Evolutionary conservation across 2,329 filamentous ascomycete species (phyloP), one percentile per base, ranked within the genome.

Genomic region (Trichoderma asperellum): DNA sequence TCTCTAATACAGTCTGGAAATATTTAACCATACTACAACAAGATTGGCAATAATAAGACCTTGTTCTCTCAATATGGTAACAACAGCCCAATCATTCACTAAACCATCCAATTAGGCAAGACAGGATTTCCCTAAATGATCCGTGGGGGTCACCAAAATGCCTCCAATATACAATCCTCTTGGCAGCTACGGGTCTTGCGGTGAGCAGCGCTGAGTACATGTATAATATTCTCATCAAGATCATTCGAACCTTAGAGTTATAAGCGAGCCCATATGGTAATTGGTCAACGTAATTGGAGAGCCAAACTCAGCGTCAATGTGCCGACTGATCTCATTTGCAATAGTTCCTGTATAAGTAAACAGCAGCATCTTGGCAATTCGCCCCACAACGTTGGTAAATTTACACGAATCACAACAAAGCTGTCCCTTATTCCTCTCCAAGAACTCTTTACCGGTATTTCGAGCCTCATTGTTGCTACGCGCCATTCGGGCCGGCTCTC

Each of bases 401-500:
- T 57, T 32, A 66, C 53, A 57, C 53, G 52, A 58, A 66, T 66
- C 37, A 66, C 53, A 58, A 24, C 35, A n/a, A 47, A 29, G 49
- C 27, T 29, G 63, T 57, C 37, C 53, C 63, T 66, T 27, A 24
- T 29, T 47, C 29, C 7, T 11, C 47, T 24, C 40, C 6, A 2
- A 32, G 10, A 16, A 16, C 40, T 57, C 29, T 43, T n/a, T 47
- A 29, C n/a, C 63, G 27, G 43, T 47, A 40, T 35, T 34, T 58
- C 63, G 40, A 66, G 57, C 52, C 37, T 66, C 63, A 34, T 5
- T 49, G 63, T 12, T 49, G 29, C 29, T 40, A 35, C 53, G 53
- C 14, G 21, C n/a, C 67, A 69, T 69, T 69, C 67, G 67, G 67
- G 35, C 67, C 67, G 67, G 67, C 60, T 69, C 12, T 34, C 58